Percentiles rank a stretch among this genome's conserved stretches.
Evolutionary conservation across 1,284 basidiomycete species (phyloP).

Genomic region (Ustilago esculenta): DNA sequence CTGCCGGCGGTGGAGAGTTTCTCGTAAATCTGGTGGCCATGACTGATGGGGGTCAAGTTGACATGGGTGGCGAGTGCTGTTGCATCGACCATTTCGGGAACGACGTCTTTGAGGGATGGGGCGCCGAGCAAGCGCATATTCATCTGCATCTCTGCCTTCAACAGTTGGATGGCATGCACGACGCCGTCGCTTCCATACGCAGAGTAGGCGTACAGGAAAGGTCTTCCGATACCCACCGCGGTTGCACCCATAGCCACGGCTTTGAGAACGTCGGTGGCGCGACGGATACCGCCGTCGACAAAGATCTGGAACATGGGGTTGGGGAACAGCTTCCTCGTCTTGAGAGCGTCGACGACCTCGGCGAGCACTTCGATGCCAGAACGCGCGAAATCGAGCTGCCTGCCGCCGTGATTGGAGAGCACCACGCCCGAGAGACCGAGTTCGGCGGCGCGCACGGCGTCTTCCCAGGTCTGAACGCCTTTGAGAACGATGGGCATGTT

Average conservation of each 20-base stretch:
- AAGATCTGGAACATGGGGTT: constrained; percentile 77
- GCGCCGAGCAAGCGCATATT: constrained; percentile 84
- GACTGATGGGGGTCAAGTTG: constrained; percentile 40
- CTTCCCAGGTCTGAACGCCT: constrained; percentile 75
- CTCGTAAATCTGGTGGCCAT: constrained; percentile 57
- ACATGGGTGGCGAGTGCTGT: constrained; percentile 71
- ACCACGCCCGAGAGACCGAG: constrained; percentile 70
- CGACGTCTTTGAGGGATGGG: constrained; percentile 75
- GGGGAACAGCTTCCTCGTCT: constrained; percentile 73
- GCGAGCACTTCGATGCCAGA: constrained; percentile 71
- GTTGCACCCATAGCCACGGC: constrained; percentile 90
- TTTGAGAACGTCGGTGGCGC: constrained; percentile 82
- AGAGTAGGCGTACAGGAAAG: constrained; percentile 89
- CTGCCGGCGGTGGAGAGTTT: constrained; percentile 54
- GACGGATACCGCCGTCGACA: constrained; percentile 84
- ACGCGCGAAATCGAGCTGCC: constrained; percentile 61
- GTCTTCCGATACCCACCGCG: constrained; percentile 86
- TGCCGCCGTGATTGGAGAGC: constrained; percentile 70
- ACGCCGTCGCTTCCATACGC: constrained; percentile 86
- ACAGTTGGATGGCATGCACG: constrained; percentile 75
- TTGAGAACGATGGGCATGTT: constrained; percentile 83
- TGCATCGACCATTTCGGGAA: constrained; percentile 78
- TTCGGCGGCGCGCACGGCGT: constrained; percentile 73
- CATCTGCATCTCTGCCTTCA: constrained; percentile 82
- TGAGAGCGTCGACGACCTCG: constrained; percentile 82